Conservation (phyloP, 257 asterid species). For the Solanum sparsipilum region DNA sequence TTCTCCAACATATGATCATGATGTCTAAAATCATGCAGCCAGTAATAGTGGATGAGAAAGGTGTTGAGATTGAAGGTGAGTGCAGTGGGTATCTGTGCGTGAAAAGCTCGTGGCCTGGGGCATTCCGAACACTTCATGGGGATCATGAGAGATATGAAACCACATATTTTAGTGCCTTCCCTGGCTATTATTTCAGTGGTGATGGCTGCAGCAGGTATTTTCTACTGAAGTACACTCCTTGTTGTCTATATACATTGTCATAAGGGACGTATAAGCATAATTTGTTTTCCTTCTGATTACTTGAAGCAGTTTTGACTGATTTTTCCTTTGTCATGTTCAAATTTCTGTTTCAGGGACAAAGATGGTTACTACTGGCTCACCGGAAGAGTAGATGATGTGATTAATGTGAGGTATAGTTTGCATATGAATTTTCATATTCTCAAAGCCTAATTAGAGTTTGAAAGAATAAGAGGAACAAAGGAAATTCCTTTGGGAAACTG, state of each 20-base stretch:
- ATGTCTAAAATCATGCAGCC: slow-evolving; percentile 48
- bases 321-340: neutral
- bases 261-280: neutral
- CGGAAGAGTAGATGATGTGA: slow-evolving; percentile 98
- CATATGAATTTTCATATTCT: slow-evolving; percentile 1
- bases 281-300: neutral
- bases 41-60: slow-evolving; percentile 94
- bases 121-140: slow-evolving; percentile 87
- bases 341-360: slow-evolving; percentile 50
- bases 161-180: slow-evolving; percentile 94
- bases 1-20: neutral
- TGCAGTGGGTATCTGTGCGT: slow-evolving; percentile 94
- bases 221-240: slow-evolving; percentile 4
- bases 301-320: neutral
- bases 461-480: neutral
- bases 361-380: slow-evolving; percentile 99
- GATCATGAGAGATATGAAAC: slow-evolving; percentile 98
- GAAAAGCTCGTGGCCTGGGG: slow-evolving; percentile 95
- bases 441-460: neutral
- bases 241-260: neutral
- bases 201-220: slow-evolving; percentile 97
- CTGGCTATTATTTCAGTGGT: slow-evolving; percentile 96
- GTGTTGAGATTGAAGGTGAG: slow-evolving; percentile 86
- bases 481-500: neutral
- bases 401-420: slow-evolving; percentile 73